Percentiles rank a stretch among this genome's conserved stretches.
Conservation (phyloP, 2,329 filamentous ascomycete species). For the Nemania sp. region DNA sequence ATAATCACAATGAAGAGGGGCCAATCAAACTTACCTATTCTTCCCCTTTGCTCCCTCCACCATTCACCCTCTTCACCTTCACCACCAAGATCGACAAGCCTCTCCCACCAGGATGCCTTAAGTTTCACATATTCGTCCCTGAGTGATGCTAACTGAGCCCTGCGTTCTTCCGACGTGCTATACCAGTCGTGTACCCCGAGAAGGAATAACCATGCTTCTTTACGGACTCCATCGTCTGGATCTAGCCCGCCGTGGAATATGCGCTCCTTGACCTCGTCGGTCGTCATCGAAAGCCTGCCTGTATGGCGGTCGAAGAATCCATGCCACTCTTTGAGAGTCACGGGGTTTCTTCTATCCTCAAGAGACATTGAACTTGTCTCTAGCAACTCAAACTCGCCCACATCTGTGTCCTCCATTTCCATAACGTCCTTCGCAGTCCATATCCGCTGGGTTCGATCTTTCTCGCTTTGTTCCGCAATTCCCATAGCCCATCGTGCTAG, state of each 20-base stretch:
- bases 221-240: constrained; percentile 88
- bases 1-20: constrained; percentile 2
- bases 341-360: constrained; percentile 79
- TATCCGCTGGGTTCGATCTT: constrained; percentile 84
- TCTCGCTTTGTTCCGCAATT: constrained; percentile 95
- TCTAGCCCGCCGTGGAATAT: constrained; percentile 95
- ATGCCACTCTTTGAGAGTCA: constrained; percentile 90
- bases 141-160: constrained; percentile 83
- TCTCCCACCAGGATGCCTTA: constrained; percentile 97
- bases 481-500: constrained; percentile 98
- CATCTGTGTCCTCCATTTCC: constrained; percentile 92
- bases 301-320: constrained; percentile 83
- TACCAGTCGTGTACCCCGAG: constrained; percentile 95
- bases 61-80: constrained; percentile 88
- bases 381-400: constrained; percentile 95
- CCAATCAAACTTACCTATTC: constrained; percentile 79
- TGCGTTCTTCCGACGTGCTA: constrained; percentile 86
- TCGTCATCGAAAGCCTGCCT: constrained; percentile 81
- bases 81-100: constrained; percentile 83
- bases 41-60: constrained; percentile 93
- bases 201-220: constrained; percentile 96
- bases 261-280: constrained; percentile 96
- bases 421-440: constrained; percentile 95
- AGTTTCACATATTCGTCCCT: constrained; percentile 94
- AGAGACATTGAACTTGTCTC: constrained; percentile 80